Evolutionary conservation across 306 rosid species (phyloP), one percentile per base, ranked within the genome.

Genomic region (Luffa aegyptiaca): DNA sequence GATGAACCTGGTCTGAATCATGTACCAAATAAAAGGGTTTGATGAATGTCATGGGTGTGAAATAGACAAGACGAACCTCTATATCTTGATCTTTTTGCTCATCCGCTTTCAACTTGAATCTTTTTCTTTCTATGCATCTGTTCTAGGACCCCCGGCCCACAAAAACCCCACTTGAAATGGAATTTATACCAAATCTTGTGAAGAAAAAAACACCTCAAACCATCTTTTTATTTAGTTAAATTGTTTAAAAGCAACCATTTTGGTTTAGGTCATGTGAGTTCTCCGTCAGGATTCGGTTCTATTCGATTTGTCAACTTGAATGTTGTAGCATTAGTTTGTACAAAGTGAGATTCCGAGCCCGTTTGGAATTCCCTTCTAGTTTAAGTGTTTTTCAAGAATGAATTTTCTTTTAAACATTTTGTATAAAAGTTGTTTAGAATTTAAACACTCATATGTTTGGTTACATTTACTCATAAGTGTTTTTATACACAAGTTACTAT

Each of bases 1-100:
- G 46, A 36, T 6, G 87, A 78, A 84, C 64, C 82, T 84, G 73
- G 84, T 53, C 80, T 39, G 37, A 44, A 77, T 84, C 5, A 18
- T 77, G 77, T 56, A 49, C 16, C 42, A 78, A 59, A 37, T 73
- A 26, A 62, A 17, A 0, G 55, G 35, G 9, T 48, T 48, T 51
- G 62, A 73, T 33, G 35, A 68, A 68, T 42, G 72, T 42, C 5
- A 42, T 57, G 59, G 7, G 5, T 18, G 1, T 48, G 41, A 0
- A 11, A 0, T 21, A 6, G 64, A 14, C n/a, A 13, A 51, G 6
- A 13, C 56, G 18, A 51, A 51, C 56, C 56, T 51, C 56, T 51
- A 12, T 51, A 5, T 51, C 12, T 26, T 26, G 2, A 13, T 51
- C n/a, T 51, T 16, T 13, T 58, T 21, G 39, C 66, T 61, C 66